These are phyloP conservation scores for Exophiala bonariae DNA, from an alignment of 2,329 filamentous ascomycete species.

Conservation along the genomic window DNA sequence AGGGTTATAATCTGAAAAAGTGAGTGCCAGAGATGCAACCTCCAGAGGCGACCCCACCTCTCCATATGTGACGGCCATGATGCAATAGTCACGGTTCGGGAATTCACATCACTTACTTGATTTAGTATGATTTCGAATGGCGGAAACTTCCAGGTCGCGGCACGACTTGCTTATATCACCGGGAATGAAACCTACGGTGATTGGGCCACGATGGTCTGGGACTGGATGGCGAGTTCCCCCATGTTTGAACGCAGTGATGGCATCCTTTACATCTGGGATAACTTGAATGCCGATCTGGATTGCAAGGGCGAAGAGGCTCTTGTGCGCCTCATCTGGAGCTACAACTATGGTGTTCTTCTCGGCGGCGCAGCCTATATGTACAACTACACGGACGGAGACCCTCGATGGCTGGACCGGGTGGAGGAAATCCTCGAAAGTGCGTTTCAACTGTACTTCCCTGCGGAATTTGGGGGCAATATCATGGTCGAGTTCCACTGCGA, in stretches of 20 bases:
- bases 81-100: not conserved
- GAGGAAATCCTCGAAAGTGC: slow-evolving; percentile 56
- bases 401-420: slow-evolving; percentile 54
- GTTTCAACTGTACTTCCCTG: slow-evolving; percentile 51
- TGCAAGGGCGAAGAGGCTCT: slow-evolving; percentile 44
- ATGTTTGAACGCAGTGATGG: slow-evolving; percentile 47
- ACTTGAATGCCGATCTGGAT: slow-evolving; percentile 50
- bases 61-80: not conserved
- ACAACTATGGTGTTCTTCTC: slow-evolving; percentile 57
- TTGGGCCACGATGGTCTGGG: slow-evolving; percentile 67
- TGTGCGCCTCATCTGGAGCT: slow-evolving; percentile 56
- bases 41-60: not conserved
- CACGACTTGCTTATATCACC: slow-evolving; percentile 75
- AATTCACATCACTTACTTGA: not conserved
- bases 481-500: slow-evolving; percentile 64
- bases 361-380: slow-evolving; percentile 58
- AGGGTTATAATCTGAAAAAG: slow-evolving; percentile 62
- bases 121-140: slow-evolving; percentile 53
- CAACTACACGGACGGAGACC: slow-evolving; percentile 45
- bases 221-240: slow-evolving; percentile 49
- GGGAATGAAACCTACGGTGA: slow-evolving; percentile 74
- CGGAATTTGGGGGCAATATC: slow-evolving; percentile 49
- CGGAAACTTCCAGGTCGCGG: slow-evolving; percentile 57
- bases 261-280: slow-evolving; percentile 56
- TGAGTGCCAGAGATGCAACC: slow-evolving; percentile 17